These are phyloP conservation scores for Codiaeum variegatum DNA, from an alignment of 441 rosid genomes.

Conservation along the genomic window DNA sequence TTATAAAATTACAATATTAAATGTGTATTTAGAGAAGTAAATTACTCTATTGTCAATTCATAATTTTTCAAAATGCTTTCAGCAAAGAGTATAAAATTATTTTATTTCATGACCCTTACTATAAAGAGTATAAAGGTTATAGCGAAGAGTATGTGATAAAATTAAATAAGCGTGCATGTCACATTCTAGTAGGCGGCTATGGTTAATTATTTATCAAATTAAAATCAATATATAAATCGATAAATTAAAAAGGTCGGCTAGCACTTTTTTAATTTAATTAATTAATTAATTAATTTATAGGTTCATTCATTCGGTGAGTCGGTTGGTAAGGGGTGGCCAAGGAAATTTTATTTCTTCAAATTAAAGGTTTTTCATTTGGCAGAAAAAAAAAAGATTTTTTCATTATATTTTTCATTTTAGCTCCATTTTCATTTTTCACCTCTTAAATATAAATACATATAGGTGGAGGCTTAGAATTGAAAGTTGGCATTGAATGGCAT, in stretches of 20 bases:
- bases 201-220: neutral
- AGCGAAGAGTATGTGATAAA: too few relatives aligned
- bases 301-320: neutral
- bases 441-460: neutral
- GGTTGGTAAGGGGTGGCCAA: neutral
- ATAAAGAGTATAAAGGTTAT: too few relatives aligned
- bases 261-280: neutral
- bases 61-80: too few relatives aligned
- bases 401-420: too few relatives aligned
- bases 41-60: too few relatives aligned
- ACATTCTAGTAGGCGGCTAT: slow-evolving; percentile 12
- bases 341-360: too few relatives aligned
- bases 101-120: too few relatives aligned
- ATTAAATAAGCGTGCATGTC: neutral
- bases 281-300: neutral
- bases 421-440: neutral
- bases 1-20: too few relatives aligned
- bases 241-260: slow-evolving; percentile 9
- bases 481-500: neutral
- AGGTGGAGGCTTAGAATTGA: neutral
- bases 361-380: too few relatives aligned
- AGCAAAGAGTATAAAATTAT: too few relatives aligned
- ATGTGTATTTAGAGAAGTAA: too few relatives aligned
- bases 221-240: neutral
- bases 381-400: too few relatives aligned